These are phyloP conservation scores for Malania oleifera DNA, from an alignment of 164 flowering plant species.

Conservation along the genomic window DNA sequence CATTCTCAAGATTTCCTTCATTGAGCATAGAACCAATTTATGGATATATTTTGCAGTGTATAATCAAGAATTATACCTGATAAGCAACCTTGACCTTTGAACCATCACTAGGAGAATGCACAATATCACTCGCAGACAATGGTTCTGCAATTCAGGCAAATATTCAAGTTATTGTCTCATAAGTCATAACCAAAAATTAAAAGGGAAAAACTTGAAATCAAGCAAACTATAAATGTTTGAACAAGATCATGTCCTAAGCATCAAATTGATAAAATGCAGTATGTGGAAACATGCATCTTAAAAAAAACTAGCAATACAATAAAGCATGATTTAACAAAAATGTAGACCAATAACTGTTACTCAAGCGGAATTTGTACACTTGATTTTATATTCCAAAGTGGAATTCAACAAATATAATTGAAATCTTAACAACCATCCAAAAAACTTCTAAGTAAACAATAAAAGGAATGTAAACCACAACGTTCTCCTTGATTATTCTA, in stretches of 20 bases:
- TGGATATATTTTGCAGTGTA: slow-evolving; percentile 9
- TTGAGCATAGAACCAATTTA: slow-evolving; percentile 4
- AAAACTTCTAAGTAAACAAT: too few species aligned
- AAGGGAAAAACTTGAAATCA: not conserved
- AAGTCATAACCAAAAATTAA: not conserved
- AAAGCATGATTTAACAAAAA: not conserved
- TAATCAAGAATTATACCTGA: slow-evolving; percentile 29
- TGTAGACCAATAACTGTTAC: too few species aligned
- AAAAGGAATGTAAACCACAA: not conserved
- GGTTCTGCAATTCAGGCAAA: slow-evolving; percentile 40
- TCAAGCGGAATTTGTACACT: too few species aligned
- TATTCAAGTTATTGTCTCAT: slow-evolving; percentile 1
- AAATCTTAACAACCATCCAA: slow-evolving; percentile 1
- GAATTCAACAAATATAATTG: not conserved
- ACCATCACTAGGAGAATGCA: slow-evolving; percentile 27
- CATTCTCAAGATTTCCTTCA: too few species aligned
- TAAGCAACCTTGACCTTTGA: slow-evolving; percentile 51
- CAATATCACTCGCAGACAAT: slow-evolving; percentile 31
- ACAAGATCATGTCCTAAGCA: not conserved
- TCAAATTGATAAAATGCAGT: not conserved
- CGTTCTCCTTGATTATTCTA: not conserved
- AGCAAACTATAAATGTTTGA: not conserved
- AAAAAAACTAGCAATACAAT: not conserved
- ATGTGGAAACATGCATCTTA: not conserved
- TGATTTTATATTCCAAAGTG: too few species aligned